These are phyloP conservation scores for Ophiostoma populinum DNA, from an alignment of 2,329 filamentous ascomycete species.

Conservation along the genomic window DNA sequence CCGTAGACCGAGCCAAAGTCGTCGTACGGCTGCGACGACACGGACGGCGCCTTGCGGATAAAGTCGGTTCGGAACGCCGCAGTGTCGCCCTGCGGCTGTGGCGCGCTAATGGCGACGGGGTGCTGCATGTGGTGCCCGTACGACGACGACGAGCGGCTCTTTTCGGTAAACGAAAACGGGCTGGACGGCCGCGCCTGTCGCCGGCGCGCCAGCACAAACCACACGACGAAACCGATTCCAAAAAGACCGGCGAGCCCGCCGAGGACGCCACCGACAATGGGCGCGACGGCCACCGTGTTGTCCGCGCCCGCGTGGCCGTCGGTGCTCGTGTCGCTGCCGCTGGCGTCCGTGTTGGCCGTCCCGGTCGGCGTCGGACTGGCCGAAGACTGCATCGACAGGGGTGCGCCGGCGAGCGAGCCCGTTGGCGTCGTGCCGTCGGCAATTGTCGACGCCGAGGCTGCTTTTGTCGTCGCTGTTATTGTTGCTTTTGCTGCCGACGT, in stretches of 20 bases:
- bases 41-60: conserved; percentile 22
- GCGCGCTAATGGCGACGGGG: conserved; percentile 40
- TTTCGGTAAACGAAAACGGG: not conserved
- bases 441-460: not conserved
- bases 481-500: not conserved
- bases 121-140: conserved; percentile 39
- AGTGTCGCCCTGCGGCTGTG: conserved; percentile 26
- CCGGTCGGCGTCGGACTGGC: not conserved
- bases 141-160: conserved; percentile 18
- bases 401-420: conserved; percentile 11
- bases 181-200: conserved; percentile 8
- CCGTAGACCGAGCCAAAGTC: not conserved
- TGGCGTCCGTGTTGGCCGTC: conserved; percentile 1
- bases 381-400: not conserved
- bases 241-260: conserved; percentile 27
- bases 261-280: conserved; percentile 30
- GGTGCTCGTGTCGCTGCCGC: conserved; percentile 5
- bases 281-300: conserved; percentile 19
- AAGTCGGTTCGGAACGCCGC: conserved; percentile 33
- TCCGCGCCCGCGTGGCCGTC: conserved; percentile 6
- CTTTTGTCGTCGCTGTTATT: not conserved
- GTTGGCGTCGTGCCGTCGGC: conserved; percentile 7
- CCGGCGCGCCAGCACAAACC: conserved; percentile 20
- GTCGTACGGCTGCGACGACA: conserved; percentile 4
- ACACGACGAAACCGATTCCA: conserved; percentile 22